Evolutionary conservation across 768 basidiomycete genomes (phyloP).

Genomic region (Xerocomellus chrysenteron): DNA sequence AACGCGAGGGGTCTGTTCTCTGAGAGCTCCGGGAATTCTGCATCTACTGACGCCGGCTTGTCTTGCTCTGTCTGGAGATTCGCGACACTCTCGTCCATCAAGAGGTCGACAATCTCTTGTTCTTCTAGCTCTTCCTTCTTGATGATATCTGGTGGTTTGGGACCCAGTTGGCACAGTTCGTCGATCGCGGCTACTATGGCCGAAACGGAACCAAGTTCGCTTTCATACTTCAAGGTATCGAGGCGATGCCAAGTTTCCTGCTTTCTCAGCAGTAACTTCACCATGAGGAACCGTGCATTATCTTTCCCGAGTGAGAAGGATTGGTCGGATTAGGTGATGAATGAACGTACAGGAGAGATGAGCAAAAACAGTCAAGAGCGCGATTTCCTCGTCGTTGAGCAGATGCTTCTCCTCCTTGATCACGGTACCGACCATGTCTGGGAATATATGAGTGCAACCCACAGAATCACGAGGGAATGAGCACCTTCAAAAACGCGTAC

Average conservation of each 20-base stretch:
- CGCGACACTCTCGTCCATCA: constrained; percentile 25
- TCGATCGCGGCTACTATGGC: constrained; percentile 43
- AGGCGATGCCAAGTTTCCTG: constrained; percentile 54
- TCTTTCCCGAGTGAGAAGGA: constrained; percentile 36
- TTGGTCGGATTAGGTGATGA: background rate
- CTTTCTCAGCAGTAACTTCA: constrained; percentile 62
- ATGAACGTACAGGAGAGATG: constrained; percentile 48
- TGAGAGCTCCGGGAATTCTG: background rate
- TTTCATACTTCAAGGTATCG: constrained; percentile 41
- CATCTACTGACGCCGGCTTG: constrained; percentile 6
- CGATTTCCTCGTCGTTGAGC: constrained; percentile 49
- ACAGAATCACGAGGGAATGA: background rate
- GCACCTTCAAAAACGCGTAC: constrained; percentile 33
- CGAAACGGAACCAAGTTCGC: constrained; percentile 40
- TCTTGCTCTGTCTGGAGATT: constrained; percentile 3
- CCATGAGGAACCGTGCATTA: constrained; percentile 58
- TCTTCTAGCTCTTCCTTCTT: constrained; percentile 23
- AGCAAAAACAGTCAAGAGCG: constrained; percentile 41
- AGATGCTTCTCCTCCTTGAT: constrained; percentile 50
- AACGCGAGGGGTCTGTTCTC: constrained; percentile 29
- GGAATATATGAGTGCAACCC: background rate
- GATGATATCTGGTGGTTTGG: constrained; percentile 1
- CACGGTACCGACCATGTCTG: constrained; percentile 59
- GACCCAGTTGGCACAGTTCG: constrained; percentile 37
- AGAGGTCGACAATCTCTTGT: constrained; percentile 38